A percentile compares a stretch with the other conserved stretches of the same genome.
phyloP scores from a whole-genome alignment of 257 asterid genomes.

The Lycium ferocissimum region DNA sequence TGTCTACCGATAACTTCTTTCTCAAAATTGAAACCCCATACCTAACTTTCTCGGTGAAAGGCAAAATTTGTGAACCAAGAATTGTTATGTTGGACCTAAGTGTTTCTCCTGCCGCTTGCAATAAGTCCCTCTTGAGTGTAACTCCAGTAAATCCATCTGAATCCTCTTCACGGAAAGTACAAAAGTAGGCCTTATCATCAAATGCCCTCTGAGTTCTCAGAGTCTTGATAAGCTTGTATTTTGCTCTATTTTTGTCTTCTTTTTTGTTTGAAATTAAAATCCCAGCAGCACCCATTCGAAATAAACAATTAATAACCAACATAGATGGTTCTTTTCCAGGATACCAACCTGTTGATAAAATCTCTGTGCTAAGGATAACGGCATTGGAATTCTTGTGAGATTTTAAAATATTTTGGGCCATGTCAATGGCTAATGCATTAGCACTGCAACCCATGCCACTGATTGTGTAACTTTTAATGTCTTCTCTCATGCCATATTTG shows the following conservation, averaged over 20 bases:
- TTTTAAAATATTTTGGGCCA: slow-evolving; percentile 61
- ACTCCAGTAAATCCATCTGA: slow-evolving; percentile 75
- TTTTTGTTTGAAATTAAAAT: slow-evolving; percentile 59
- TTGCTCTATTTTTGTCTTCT: slow-evolving; percentile 46
- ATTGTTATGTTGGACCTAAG: slow-evolving; percentile 57
- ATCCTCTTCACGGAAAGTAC: slow-evolving; percentile 83
- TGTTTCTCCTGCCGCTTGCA: slow-evolving; percentile 77
- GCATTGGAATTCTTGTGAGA: slow-evolving; percentile 55
- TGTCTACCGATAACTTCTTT: slow-evolving; percentile 55
- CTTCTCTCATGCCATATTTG: slow-evolving; percentile 62
- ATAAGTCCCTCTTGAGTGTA: slow-evolving; percentile 57
- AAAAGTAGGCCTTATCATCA: slow-evolving; percentile 63
- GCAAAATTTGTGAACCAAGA: slow-evolving; percentile 65
- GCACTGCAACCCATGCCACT: slow-evolving; percentile 98
- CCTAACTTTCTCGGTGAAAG: slow-evolving; percentile 55
- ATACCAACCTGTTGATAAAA: slow-evolving; percentile 89
- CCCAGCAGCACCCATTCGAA: slow-evolving; percentile 85
- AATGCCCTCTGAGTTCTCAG: slow-evolving; percentile 70
- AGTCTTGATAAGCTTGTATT: slow-evolving; percentile 61
- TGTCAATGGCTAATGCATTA: slow-evolving; percentile 72
- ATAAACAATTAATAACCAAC: slow-evolving; percentile 76
- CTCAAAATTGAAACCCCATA: slow-evolving; percentile 47
- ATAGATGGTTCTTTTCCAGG: slow-evolving; percentile 63
- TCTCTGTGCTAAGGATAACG: slow-evolving; percentile 76
- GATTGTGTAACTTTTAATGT: slow-evolving; percentile 62